Conservation (phyloP, 129 eudicot species). For the Artemisia annua region DNA sequence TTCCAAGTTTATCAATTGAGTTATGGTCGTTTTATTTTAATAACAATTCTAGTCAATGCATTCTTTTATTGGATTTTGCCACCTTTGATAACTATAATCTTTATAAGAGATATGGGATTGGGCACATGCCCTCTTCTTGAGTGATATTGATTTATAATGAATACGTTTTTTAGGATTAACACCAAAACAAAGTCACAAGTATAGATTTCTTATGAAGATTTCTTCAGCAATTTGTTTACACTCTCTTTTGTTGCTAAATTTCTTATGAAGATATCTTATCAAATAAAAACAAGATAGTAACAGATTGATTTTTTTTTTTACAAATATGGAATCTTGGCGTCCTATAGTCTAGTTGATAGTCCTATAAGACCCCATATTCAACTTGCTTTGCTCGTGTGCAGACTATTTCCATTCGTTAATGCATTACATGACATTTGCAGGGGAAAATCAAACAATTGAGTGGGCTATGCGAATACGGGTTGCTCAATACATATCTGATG, state of each 20-base stretch:
- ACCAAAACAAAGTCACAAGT: neutral
- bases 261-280: neutral
- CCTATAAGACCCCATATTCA: neutral
- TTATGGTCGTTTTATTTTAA: neutral
- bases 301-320: neutral
- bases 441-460: conserved; percentile 93
- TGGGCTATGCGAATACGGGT: conserved; percentile 93
- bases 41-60: neutral
- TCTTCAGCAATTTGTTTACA: neutral
- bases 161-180: too few relatives aligned
- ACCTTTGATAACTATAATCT: neutral
- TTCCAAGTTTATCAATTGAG: neutral
- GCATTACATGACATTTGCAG: conserved; percentile 31
- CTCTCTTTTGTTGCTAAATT: neutral
- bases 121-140: neutral
- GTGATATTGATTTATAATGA: neutral
- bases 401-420: neutral
- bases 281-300: neutral
- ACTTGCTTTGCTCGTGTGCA: neutral
- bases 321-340: neutral
- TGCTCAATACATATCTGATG: conserved; percentile 76
- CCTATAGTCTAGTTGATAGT: neutral
- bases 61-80: neutral
- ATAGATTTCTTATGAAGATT: neutral
- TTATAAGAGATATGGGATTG: neutral